Conservation (phyloP, 441 rosid genomes). For the Pelargonium fulgidum region DNA sequence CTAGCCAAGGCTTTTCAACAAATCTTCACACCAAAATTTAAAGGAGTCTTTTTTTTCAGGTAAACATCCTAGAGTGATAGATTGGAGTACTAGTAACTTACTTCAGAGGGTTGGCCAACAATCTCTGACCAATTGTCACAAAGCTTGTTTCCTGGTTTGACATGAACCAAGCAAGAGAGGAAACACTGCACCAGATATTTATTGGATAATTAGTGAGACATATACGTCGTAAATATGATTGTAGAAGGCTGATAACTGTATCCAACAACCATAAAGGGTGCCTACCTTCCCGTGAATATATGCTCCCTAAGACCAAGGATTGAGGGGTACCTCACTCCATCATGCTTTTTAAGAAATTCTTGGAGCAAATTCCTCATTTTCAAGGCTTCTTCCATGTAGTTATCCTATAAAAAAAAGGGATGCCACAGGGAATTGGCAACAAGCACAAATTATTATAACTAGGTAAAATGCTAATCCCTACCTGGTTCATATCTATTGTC, state of each 20-base stretch:
- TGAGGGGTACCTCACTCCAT: constrained; percentile 87
- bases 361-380: constrained; percentile 95
- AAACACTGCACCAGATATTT: constrained; percentile 61
- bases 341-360: constrained; percentile 93
- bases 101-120: constrained; percentile 95
- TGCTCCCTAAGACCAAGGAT: constrained; percentile 99
- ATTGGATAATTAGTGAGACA: constrained; percentile 18
- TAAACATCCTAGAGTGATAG: too few species aligned
- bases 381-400: constrained; percentile 98
- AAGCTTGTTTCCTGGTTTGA: constrained; percentile 99
- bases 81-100: constrained; percentile 29
- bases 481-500: constrained; percentile 99
- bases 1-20: neutral
- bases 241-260: constrained; percentile 4
- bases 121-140: constrained; percentile 96
- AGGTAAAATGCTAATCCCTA: constrained; percentile 7
- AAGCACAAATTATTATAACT: constrained; percentile 4
- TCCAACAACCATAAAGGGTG: constrained; percentile 10
- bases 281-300: constrained; percentile 98
- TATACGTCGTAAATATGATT: constrained; percentile 2
- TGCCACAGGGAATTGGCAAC: constrained; percentile 10
- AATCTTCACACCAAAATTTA: neutral
- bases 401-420: constrained; percentile 49
- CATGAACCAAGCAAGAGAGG: constrained; percentile 99
- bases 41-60: too few species aligned